Percentiles rank a stretch among this genome's conserved stretches.
Conservation (phyloP, 2,329 filamentous ascomycete species). For the Cercospora sp. region DNA sequence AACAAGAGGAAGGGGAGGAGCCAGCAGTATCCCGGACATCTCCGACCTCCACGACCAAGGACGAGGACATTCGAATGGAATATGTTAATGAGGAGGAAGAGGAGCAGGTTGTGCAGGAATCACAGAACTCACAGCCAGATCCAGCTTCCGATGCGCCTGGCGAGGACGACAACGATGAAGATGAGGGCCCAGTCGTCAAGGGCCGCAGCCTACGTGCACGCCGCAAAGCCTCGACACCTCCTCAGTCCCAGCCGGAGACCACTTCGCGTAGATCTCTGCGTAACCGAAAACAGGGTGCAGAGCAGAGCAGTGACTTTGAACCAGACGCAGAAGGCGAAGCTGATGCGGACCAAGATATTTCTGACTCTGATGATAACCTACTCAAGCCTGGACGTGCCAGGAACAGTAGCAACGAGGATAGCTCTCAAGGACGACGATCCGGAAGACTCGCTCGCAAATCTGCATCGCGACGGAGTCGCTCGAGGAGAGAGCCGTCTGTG, state of each 20-base stretch:
- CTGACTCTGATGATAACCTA: slow-evolving; percentile 50
- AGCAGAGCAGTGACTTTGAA: slow-evolving; percentile 65
- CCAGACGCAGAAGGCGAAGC: slow-evolving; percentile 58
- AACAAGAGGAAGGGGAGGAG: slow-evolving; percentile 31
- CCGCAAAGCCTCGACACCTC: slow-evolving; percentile 35
- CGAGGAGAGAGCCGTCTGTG: slow-evolving; percentile 47
- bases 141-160: not conserved
- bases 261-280: slow-evolving; percentile 45
- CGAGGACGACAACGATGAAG: slow-evolving; percentile 56
- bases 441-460: slow-evolving; percentile 52
- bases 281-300: slow-evolving; percentile 45
- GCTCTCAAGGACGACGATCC: slow-evolving; percentile 47
- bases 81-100: slow-evolving; percentile 41
- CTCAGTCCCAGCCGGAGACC: slow-evolving; percentile 37
- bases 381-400: slow-evolving; percentile 47
- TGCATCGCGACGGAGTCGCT: slow-evolving; percentile 49
- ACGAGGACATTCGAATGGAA: slow-evolving; percentile 37
- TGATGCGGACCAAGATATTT: slow-evolving; percentile 55
- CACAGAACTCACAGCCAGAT: slow-evolving; percentile 33
- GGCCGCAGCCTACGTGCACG: slow-evolving; percentile 42
- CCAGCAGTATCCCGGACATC: slow-evolving; percentile 34
- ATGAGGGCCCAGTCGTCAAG: slow-evolving; percentile 54
- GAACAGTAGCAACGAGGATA: slow-evolving; percentile 48
- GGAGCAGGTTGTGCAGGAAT: slow-evolving; percentile 47
- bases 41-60: slow-evolving; percentile 38